A percentile compares a stretch with the other conserved stretches of the same genome.
Conservation (phyloP, 2,329 filamentous ascomycete genomes). For the Hirsutella minnesotensis region DNA sequence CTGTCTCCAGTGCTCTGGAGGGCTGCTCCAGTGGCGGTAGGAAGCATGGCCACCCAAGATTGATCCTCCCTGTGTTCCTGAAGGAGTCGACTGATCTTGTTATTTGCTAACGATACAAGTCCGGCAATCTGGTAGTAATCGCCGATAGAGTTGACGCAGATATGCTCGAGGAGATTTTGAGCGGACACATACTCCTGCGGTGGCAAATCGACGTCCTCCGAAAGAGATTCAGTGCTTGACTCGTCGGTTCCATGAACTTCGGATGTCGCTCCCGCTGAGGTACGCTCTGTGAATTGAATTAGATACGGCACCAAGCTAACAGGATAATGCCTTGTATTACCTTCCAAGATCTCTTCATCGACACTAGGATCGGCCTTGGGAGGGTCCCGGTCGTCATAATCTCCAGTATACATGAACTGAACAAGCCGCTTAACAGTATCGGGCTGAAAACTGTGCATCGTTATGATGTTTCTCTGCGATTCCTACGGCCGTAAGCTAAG, state of each 20-base stretch:
- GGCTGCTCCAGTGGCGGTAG: not conserved
- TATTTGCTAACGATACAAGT: slow-evolving; percentile 6
- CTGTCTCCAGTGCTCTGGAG: not conserved
- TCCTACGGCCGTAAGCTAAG: slow-evolving; percentile 4
- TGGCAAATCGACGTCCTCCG: not conserved
- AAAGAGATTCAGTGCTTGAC: too few relatives aligned
- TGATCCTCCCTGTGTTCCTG: not conserved
- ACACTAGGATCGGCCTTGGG: not conserved
- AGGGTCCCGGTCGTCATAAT: slow-evolving; percentile 6
- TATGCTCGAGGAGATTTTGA: slow-evolving; percentile 3
- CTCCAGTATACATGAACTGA: slow-evolving; percentile 10
- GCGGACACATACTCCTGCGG: not conserved
- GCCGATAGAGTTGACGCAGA: slow-evolving; percentile 10
- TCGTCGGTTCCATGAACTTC: too few relatives aligned
- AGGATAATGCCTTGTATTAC: too few relatives aligned
- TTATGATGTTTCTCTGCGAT: slow-evolving; percentile 5
- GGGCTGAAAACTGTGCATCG: slow-evolving; percentile 7
- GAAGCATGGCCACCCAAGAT: not conserved
- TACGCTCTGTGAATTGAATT: too few relatives aligned
- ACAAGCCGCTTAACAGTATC: slow-evolving; percentile 9
- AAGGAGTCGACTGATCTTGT: slow-evolving; percentile 3
- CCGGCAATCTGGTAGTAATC: slow-evolving; percentile 9
- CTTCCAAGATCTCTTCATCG: too few relatives aligned
- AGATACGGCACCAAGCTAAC: too few relatives aligned
- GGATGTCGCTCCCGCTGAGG: too few relatives aligned